Evolutionary conservation across 2,329 filamentous ascomycete genomes (phyloP).

Genomic region (Talaromyces piceae): DNA sequence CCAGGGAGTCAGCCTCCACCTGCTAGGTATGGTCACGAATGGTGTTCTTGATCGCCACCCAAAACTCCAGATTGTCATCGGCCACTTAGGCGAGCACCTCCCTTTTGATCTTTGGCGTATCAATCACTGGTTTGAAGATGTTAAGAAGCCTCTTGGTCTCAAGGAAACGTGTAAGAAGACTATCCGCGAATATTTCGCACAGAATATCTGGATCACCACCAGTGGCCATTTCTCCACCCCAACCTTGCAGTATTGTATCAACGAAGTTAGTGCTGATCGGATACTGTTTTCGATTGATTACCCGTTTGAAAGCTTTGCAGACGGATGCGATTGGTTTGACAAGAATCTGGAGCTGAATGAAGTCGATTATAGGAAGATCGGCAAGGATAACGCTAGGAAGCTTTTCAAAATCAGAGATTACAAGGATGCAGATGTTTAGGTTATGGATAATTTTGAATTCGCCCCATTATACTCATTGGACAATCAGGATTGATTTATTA

Average conservation of each 20-base stretch:
- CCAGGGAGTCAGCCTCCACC: constrained; percentile 19
- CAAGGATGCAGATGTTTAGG: constrained; percentile 10
- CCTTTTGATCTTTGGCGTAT: constrained; percentile 19
- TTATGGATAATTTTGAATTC: not conserved
- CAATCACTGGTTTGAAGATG: constrained; percentile 22
- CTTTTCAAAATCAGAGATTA: constrained; percentile 13
- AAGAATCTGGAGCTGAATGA: constrained; percentile 16
- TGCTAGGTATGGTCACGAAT: constrained; percentile 21
- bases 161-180: constrained; percentile 23
- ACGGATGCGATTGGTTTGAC: constrained; percentile 21
- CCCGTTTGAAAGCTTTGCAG: constrained; percentile 14
- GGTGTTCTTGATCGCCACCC: constrained; percentile 22
- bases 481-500: not conserved
- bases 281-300: constrained; percentile 25
- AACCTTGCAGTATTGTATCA: constrained; percentile 20
- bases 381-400: constrained; percentile 17
- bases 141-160: constrained; percentile 19
- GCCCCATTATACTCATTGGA: not conserved
- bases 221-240: constrained; percentile 24
- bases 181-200: constrained; percentile 11
- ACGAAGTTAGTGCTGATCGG: constrained; percentile 20
- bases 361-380: constrained; percentile 18
- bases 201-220: constrained; percentile 25
- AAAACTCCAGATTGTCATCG: constrained; percentile 20
- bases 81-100: constrained; percentile 21